Conservation (phyloP, 2,329 filamentous ascomycete species). For the Tricladium varicosporioides region DNA sequence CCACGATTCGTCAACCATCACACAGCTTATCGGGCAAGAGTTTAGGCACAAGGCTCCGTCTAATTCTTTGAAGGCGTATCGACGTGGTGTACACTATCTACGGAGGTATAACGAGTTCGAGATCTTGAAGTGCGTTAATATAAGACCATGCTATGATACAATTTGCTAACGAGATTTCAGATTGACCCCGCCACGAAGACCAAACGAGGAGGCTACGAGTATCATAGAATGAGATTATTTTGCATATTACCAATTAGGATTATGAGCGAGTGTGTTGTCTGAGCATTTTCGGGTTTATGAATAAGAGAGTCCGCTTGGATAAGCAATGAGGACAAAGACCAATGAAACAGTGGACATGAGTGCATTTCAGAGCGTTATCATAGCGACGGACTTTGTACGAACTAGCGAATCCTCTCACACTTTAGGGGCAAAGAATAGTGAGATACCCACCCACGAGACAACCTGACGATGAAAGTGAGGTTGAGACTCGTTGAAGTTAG, state of each 20-base stretch:
- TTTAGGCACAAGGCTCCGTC: constrained; percentile 47
- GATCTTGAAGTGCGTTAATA: constrained; percentile 60
- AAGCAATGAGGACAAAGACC: too few species aligned
- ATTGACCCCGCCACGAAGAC: neutral
- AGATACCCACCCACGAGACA: too few species aligned
- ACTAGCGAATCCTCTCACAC: too few species aligned
- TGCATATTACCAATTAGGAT: neutral
- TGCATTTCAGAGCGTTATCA: too few species aligned
- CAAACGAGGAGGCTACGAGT: neutral
- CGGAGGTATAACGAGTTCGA: constrained; percentile 76
- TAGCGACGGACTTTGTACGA: too few species aligned
- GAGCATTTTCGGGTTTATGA: too few species aligned
- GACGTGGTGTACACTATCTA: constrained; percentile 67
- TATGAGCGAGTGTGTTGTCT: too few species aligned
- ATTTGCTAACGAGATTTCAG: neutral
- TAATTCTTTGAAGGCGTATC: constrained; percentile 67
- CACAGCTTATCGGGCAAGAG: constrained; percentile 51
- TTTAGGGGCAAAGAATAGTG: too few species aligned
- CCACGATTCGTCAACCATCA: constrained; percentile 63
- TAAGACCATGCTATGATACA: neutral
- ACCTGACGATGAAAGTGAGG: too few species aligned
- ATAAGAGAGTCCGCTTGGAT: too few species aligned
- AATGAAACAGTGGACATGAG: too few species aligned
- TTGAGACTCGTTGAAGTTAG: too few species aligned
- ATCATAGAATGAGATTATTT: neutral